Percentiles rank a stretch among this genome's conserved stretches.
Evolutionary conservation across 805 yeast species (phyloP).

Genomic region (Limtongia smithiae): DNA sequence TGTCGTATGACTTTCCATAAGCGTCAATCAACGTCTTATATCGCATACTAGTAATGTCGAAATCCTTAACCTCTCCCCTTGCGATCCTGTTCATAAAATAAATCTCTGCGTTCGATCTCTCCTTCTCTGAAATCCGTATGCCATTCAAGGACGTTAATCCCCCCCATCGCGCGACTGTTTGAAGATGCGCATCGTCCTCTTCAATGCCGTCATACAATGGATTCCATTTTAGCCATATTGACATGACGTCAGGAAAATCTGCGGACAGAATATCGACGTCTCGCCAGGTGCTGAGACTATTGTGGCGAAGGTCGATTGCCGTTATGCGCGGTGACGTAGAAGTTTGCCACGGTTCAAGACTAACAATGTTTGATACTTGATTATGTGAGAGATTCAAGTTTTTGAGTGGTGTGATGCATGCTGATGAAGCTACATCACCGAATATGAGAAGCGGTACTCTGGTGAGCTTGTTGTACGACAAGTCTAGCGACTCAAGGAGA

Average conservation of each 20-base stretch:
- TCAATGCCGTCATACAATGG: slow-evolving; percentile 42
- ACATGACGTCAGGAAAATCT: slow-evolving; percentile 43
- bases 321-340: slow-evolving; percentile 17
- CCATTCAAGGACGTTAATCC: slow-evolving; percentile 55
- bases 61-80: slow-evolving; percentile 21
- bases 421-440: slow-evolving; percentile 1
- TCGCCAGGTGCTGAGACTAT: slow-evolving; percentile 47
- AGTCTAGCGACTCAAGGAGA: slow-evolving; percentile 34
- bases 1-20: slow-evolving; percentile 11
- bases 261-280: slow-evolving; percentile 46
- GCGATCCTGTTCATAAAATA: slow-evolving; percentile 56
- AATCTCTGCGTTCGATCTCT: slow-evolving; percentile 62
- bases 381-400: slow-evolving; percentile 43
- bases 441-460: slow-evolving; percentile 33
- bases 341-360: background rate
- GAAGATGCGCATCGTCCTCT: slow-evolving; percentile 33
- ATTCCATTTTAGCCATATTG: slow-evolving; percentile 51
- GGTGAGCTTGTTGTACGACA: slow-evolving; percentile 46
- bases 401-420: slow-evolving; percentile 15
- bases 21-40: slow-evolving; percentile 44
- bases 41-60: slow-evolving; percentile 31
- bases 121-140: slow-evolving; percentile 44
- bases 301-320: slow-evolving; percentile 51
- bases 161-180: slow-evolving; percentile 48
- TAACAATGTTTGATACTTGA: slow-evolving; percentile 29